These are phyloP conservation scores for Calonectria pseudoreteaudii DNA, from an alignment of 2,329 filamentous ascomycete species.

Conservation along the genomic window DNA sequence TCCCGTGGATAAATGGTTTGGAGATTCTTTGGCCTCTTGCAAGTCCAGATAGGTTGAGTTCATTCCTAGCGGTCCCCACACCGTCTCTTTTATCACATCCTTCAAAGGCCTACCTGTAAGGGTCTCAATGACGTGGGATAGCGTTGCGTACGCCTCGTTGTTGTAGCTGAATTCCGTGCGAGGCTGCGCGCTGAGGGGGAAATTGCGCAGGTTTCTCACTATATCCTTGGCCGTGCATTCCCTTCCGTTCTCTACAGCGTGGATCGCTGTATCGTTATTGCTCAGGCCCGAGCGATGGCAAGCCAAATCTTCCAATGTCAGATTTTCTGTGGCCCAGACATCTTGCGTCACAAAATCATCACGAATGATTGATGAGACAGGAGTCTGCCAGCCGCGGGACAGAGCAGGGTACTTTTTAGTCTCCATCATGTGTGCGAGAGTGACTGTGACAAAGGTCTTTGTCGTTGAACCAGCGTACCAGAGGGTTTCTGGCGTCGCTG, in stretches of 20 bases:
- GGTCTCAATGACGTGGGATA: background rate
- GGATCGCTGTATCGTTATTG: background rate
- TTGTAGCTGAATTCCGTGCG: background rate
- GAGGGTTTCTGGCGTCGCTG: background rate
- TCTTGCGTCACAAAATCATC: constrained; percentile 3
- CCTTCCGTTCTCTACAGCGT: background rate
- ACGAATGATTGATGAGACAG: background rate
- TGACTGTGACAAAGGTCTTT: background rate
- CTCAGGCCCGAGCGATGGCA: background rate
- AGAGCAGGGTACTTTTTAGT: background rate
- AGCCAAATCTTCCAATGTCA: background rate
- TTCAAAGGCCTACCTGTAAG: background rate
- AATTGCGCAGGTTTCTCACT: background rate
- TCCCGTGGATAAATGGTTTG: background rate
- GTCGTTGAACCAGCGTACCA: background rate
- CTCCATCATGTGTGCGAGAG: background rate
- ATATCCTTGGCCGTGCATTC: background rate
- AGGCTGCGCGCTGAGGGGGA: background rate
- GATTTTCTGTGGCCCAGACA: background rate
- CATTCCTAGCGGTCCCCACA: background rate
- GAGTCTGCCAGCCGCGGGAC: background rate
- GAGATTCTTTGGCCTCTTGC: background rate
- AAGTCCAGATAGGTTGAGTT: background rate
- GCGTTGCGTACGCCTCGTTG: background rate
- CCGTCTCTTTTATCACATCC: background rate